Base-by-base conservation (phyloP, 2,329 filamentous ascomycete species). In the Epichloe sylvatica region DNA sequence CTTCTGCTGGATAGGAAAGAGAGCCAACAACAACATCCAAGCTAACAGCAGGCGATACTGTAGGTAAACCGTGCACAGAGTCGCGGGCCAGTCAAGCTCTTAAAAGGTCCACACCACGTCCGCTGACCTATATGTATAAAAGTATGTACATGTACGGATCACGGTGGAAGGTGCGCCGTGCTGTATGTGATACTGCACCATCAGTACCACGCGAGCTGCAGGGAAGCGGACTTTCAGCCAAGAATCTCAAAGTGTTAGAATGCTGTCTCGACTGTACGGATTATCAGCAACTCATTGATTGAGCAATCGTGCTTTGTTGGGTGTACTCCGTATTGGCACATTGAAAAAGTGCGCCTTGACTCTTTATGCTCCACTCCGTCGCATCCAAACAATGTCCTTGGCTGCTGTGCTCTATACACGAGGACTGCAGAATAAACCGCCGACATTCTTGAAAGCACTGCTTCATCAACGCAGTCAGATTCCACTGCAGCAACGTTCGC, bases 171-270 rank as follows among this genome's bases (percentile, higher is more conserved):
- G 13, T 53, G 49, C 47, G 42, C 45, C 23, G 23, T 30, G 12
- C 13, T 30, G 23, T 2, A 33, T 42, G 12, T 13, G 12, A 33
- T 43, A 35, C 38, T 41, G 47, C 50, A 39, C 47, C 33, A 30
- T 36, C 25, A 49, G 53, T 51, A 55, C 50, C 55, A 55, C 49
- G 50, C 56, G 53, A 53, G 48, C 52, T 57, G 59, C 56, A 60
- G 58, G 51, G 53, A 53, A 49, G 50, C 38, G 36, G 49, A 35
- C 47, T 30, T 21, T 38, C 1, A 30, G 30, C 30, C 30, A 30
- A 9, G 8, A 30, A 9, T 30, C 8, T 11, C 8, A 11, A 11
- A 30, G 23, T 25, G 7, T 30, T 11, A 3, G 25, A 30, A 30
- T 30, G 25, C 25, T 30, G 25, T 9, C 25, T 30, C 25, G 25